Percentiles rank a stretch among this genome's conserved stretches.
These are phyloP conservation scores for Metarhizium anisopliae DNA, from an alignment of 2,329 filamentous ascomycete genomes.

Conservation along the genomic window DNA sequence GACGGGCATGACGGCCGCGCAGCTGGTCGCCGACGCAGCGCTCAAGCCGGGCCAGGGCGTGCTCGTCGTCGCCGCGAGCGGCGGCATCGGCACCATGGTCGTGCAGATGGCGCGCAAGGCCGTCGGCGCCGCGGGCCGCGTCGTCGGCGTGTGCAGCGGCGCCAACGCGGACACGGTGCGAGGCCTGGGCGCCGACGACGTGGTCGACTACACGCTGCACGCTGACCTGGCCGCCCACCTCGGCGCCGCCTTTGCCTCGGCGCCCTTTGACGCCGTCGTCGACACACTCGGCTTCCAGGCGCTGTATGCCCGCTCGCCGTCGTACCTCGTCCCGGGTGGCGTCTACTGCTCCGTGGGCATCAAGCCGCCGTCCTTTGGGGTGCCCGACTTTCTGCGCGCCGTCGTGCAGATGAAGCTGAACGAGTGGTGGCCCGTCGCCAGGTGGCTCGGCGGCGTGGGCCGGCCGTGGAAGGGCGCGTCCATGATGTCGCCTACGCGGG, in stretches of 20 bases:
- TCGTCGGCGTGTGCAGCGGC: conserved; percentile 39
- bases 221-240: conserved; percentile 26
- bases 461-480: conserved; percentile 24
- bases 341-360: conserved; percentile 33
- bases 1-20: conserved; percentile 29
- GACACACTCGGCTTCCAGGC: conserved; percentile 40
- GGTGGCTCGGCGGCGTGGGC: conserved; percentile 27
- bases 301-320: conserved; percentile 30
- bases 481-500: conserved; percentile 24
- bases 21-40: conserved; percentile 27
- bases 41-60: conserved; percentile 30
- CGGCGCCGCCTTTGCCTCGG: conserved; percentile 17
- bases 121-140: conserved; percentile 29
- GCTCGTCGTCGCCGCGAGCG: conserved; percentile 41
- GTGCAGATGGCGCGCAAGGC: conserved; percentile 33
- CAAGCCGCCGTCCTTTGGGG: conserved; percentile 23
- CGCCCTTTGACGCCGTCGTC: conserved; percentile 35
- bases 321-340: conserved; percentile 28
- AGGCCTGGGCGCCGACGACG: conserved; percentile 37
- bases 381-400: conserved; percentile 20
- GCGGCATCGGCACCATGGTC: conserved; percentile 37
- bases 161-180: conserved; percentile 36
- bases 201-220: conserved; percentile 32
- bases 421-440: conserved; percentile 24
- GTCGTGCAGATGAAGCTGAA: conserved; percentile 28